Evolutionary conservation across 306 rosid species (phyloP).

Genomic region (Glycyrrhiza uralensis): DNA sequence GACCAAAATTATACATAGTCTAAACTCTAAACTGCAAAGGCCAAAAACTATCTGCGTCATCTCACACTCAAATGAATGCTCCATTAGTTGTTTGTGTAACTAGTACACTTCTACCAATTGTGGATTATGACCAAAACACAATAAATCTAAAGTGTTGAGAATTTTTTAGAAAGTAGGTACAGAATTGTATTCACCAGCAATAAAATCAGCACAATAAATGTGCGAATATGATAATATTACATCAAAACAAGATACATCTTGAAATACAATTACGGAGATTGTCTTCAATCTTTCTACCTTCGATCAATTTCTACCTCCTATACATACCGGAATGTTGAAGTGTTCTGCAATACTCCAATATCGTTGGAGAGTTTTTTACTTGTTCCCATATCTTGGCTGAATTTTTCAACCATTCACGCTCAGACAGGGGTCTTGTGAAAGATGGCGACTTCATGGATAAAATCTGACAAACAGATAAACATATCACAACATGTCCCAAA

Average conservation of each 20-base stretch:
- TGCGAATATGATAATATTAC: background rate
- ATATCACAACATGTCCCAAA: background rate
- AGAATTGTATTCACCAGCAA: background rate
- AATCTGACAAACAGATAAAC: constrained; percentile 43
- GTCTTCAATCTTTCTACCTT: constrained; percentile 3
- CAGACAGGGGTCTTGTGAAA: constrained; percentile 56
- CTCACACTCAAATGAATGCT: no score
- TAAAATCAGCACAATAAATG: background rate
- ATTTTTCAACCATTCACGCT: constrained; percentile 93
- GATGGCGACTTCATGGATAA: constrained; percentile 63
- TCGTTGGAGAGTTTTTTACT: constrained; percentile 67
- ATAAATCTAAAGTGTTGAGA: background rate
- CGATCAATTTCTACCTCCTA: constrained; percentile 44
- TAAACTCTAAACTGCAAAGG: no score
- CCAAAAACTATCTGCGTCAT: no score
- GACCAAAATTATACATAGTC: no score
- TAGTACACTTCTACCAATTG: no score
- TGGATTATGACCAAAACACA: no score
- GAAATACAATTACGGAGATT: background rate
- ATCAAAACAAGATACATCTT: background rate
- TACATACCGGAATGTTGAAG: constrained; percentile 71
- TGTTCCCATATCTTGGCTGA: constrained; percentile 85
- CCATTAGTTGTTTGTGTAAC: no score
- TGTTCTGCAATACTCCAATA: constrained; percentile 63
- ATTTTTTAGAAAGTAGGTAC: background rate